Percentiles rank a stretch among this genome's conserved stretches.
Evolutionary conservation across 1,284 basidiomycete species (phyloP).

Genomic region (Ustilago nuda): DNA sequence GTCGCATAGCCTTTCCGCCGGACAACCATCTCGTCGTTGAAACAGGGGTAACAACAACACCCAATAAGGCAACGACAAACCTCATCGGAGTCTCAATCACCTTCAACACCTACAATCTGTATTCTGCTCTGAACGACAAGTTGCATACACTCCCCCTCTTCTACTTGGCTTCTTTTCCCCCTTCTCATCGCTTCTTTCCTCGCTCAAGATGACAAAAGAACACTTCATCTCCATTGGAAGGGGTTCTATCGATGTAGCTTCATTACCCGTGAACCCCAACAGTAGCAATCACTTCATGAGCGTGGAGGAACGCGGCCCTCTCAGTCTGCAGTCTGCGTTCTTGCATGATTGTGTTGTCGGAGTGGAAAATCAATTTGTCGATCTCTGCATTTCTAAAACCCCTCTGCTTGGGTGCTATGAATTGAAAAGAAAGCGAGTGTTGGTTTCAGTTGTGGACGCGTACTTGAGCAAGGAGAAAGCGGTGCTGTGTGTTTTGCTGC

Average conservation of each 20-base stretch:
- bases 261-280: neutral
- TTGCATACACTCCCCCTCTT: neutral
- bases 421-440: neutral
- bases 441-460: slow-evolving; percentile 13
- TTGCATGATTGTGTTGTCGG: neutral
- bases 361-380: neutral
- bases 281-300: neutral
- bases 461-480: neutral
- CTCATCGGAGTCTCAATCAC: neutral
- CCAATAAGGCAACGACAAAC: neutral
- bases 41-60: neutral
- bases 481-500: neutral
- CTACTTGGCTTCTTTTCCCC: too few relatives aligned
- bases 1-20: slow-evolving; percentile 2
- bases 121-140: neutral
- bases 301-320: neutral
- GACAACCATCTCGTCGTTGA: neutral
- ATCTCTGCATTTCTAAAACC: slow-evolving; percentile 9
- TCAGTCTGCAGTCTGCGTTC: neutral
- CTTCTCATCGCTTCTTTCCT: neutral
- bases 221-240: neutral
- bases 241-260: neutral
- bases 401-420: neutral
- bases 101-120: neutral
- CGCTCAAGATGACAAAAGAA: neutral